Evolutionary conservation across 2,329 filamentous ascomycete species (phyloP).

Genomic region (Aspergillus intermedius): DNA sequence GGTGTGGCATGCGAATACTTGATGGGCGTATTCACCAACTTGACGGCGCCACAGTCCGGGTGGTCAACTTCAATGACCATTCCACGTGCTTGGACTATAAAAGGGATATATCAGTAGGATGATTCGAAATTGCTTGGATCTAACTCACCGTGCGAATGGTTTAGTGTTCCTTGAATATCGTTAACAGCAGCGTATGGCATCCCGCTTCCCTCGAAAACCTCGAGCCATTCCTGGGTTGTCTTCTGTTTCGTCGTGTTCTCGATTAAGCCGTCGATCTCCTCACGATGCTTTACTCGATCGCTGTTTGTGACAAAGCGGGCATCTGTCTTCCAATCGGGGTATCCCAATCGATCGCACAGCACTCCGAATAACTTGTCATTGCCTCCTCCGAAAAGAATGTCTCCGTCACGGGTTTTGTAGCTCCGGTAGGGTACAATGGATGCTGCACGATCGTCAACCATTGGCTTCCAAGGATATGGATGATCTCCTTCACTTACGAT

Average conservation of each 20-base stretch:
- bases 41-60: constrained; percentile 72
- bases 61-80: constrained; percentile 92
- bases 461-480: not conserved
- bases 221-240: constrained; percentile 83
- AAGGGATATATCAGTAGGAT: not conserved
- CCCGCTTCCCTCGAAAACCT: constrained; percentile 78
- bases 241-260: constrained; percentile 66
- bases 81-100: constrained; percentile 59
- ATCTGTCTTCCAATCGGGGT: constrained; percentile 54
- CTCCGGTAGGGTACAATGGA: constrained; percentile 94
- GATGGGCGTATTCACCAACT: constrained; percentile 87
- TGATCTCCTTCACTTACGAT: constrained; percentile 53
- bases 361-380: constrained; percentile 59
- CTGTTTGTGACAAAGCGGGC: constrained; percentile 54
- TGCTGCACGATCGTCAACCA: constrained; percentile 47
- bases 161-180: constrained; percentile 76
- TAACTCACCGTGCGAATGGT: constrained; percentile 69
- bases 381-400: constrained; percentile 58
- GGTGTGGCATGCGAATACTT: constrained; percentile 85
- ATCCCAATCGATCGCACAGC: constrained; percentile 51
- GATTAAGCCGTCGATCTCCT: constrained; percentile 69
- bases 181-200: constrained; percentile 95
- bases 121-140: not conserved
- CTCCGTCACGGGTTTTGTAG: constrained; percentile 60
- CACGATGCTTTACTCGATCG: constrained; percentile 59